Conservation (phyloP, 257 asterid species). For the Petunia secreta region DNA sequence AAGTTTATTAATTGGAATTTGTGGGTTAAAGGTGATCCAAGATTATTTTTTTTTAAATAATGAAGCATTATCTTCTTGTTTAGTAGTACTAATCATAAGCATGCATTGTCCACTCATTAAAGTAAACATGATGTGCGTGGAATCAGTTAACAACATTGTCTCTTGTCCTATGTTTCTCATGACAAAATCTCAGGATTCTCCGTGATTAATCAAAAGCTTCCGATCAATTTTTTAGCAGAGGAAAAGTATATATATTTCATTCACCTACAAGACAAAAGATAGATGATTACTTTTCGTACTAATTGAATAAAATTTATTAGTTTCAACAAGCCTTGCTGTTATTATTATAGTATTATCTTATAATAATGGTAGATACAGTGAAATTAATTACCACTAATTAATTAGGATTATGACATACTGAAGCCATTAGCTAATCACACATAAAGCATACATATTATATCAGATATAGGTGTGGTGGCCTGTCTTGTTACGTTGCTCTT, state of each 20-base stretch:
- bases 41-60: background rate
- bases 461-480: background rate
- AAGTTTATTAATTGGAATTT: slow-evolving; percentile 22
- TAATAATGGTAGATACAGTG: background rate
- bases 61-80: slow-evolving; percentile 11
- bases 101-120: slow-evolving; percentile 6
- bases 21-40: slow-evolving; percentile 29
- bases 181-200: slow-evolving; percentile 22
- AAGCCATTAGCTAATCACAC: background rate
- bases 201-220: slow-evolving; percentile 12
- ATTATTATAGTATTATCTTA: background rate
- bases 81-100: slow-evolving; percentile 13
- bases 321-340: background rate
- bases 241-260: background rate
- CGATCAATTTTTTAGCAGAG: background rate
- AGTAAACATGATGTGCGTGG: slow-evolving; percentile 15
- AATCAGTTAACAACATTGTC: slow-evolving; percentile 20
- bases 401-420: slow-evolving; percentile 7
- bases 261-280: background rate
- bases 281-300: background rate
- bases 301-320: background rate
- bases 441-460: slow-evolving; percentile 6
- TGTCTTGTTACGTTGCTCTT: background rate
- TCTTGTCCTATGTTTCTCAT: slow-evolving; percentile 15
- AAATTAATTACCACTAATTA: slow-evolving; percentile 12